These are phyloP conservation scores for Blastobotrys muscicola DNA, from an alignment of 805 yeast genomes.

Conservation along the genomic window DNA sequence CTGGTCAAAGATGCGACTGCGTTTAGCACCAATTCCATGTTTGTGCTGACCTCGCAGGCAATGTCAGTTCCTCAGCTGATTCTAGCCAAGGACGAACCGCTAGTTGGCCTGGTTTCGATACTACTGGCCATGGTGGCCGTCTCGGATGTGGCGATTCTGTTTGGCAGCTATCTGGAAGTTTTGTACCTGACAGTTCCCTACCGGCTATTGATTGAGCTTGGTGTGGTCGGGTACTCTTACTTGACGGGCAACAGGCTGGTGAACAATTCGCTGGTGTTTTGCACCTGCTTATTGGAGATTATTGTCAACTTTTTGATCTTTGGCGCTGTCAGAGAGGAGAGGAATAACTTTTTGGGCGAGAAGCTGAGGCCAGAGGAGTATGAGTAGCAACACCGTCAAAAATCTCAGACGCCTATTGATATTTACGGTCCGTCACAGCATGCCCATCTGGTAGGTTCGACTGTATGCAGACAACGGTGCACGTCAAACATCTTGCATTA, in stretches of 20 bases:
- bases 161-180: conserved; percentile 14
- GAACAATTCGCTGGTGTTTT: conserved; percentile 23
- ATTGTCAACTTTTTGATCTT: conserved; percentile 24
- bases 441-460: no score
- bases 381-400: no score
- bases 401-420: no score
- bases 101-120: conserved; percentile 22
- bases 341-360: conserved; percentile 19
- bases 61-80: conserved; percentile 11
- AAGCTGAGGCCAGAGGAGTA: not conserved
- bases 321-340: conserved; percentile 26
- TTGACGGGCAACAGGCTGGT: conserved; percentile 14
- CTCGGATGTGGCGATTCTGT: conserved; percentile 22
- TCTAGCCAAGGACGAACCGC: conserved; percentile 16
- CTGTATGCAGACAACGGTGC: no score
- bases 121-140: conserved; percentile 18
- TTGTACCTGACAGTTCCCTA: conserved; percentile 22
- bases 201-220: conserved; percentile 22
- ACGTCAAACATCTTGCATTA: no score
- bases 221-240: conserved; percentile 17
- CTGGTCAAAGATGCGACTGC: conserved; percentile 21
- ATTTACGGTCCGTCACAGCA: no score
- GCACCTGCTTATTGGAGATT: conserved; percentile 24
- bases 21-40: conserved; percentile 19
- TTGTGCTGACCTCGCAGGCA: conserved; percentile 21